Conservation (phyloP, 1,284 basidiomycete species). For the Boletus smithii region DNA sequence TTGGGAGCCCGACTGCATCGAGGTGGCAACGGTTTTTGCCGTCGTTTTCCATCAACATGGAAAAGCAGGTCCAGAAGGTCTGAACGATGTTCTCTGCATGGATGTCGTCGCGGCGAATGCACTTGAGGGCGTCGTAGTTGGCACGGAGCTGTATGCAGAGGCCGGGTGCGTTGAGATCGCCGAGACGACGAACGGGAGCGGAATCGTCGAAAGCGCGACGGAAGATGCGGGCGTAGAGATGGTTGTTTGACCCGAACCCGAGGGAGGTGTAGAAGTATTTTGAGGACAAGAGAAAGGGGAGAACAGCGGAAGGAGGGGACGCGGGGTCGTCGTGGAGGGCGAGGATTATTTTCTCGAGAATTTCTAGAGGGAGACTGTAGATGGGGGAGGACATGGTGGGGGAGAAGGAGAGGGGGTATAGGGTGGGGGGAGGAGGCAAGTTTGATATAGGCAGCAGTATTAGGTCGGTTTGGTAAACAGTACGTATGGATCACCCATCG, state of each 20-base stretch:
- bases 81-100: constrained; percentile 42
- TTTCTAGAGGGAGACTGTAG: constrained; percentile 49
- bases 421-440: neutral
- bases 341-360: constrained; percentile 56
- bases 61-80: constrained; percentile 47
- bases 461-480: constrained; percentile 1
- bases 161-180: constrained; percentile 36
- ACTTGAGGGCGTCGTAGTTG: constrained; percentile 42
- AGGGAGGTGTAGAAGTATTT: constrained; percentile 43
- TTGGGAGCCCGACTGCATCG: constrained; percentile 46
- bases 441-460: constrained; percentile 9
- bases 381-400: constrained; percentile 24
- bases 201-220: constrained; percentile 56
- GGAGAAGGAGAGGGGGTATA: neutral
- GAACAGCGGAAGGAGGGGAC: constrained; percentile 41
- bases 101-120: constrained; percentile 41
- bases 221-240: constrained; percentile 62
- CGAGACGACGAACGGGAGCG: constrained; percentile 51
- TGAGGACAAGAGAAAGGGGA: constrained; percentile 51
- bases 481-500: constrained; percentile 10
- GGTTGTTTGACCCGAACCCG: constrained; percentile 33
- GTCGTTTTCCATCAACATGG: constrained; percentile 75
- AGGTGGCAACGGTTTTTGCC: constrained; percentile 68
- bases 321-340: constrained; percentile 42
- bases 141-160: constrained; percentile 46